These are phyloP conservation scores for Vitis hybrid DNA, from an alignment of 177 flowering plant species.

Conservation along the genomic window DNA sequence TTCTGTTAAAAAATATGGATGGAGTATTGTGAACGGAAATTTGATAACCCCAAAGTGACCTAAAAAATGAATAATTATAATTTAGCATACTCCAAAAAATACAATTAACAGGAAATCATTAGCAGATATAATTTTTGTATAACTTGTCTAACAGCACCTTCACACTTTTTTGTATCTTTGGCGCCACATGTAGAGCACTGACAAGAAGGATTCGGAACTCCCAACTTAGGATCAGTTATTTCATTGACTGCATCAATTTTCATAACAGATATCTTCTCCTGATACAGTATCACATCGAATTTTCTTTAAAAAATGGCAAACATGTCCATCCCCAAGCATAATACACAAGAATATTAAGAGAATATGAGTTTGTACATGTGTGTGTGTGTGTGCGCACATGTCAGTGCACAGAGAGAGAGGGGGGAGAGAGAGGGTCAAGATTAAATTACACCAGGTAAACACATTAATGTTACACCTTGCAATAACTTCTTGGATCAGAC, in stretches of 20 bases:
- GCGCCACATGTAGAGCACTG: conserved; percentile 77
- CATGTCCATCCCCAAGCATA: too few species aligned
- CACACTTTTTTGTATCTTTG: conserved; percentile 44
- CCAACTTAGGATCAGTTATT: conserved; percentile 71
- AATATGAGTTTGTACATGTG: too few species aligned
- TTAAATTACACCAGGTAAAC: too few species aligned
- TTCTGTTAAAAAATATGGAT: conserved; percentile 70
- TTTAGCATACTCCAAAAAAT: conserved; percentile 2
- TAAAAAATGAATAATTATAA: conserved; percentile 24
- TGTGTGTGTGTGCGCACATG: too few species aligned
- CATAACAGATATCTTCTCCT: conserved; percentile 55
- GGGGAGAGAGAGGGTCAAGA: too few species aligned
- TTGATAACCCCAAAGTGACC: conserved; percentile 82
- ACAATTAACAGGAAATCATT: not conserved
- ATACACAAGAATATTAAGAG: too few species aligned
- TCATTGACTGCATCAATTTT: conserved; percentile 45
- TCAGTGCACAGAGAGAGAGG: too few species aligned
- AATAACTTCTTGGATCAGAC: too few species aligned
- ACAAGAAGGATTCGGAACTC: conserved; percentile 60
- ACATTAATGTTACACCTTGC: too few species aligned
- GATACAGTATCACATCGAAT: conserved; percentile 15
- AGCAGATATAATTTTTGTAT: not conserved
- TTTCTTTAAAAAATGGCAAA: not conserved
- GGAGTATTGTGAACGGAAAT: conserved; percentile 54
- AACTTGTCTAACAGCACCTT: conserved; percentile 42